phyloP scores from a whole-genome alignment of 805 yeast species.

The Cyberlindnera samutprakarnensis region DNA sequence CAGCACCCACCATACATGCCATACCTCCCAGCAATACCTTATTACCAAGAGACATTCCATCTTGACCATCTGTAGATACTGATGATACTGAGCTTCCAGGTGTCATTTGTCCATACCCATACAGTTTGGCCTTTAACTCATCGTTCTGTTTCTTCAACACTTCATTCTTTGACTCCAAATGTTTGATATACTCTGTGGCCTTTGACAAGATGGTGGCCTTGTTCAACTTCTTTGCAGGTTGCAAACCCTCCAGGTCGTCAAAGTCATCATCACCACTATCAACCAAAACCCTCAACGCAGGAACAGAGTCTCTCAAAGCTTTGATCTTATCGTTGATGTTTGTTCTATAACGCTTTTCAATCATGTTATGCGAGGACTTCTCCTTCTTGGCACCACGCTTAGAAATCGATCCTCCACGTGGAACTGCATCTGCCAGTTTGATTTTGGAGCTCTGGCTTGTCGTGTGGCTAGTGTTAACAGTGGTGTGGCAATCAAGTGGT shows the following conservation, averaged over 20 bases:
- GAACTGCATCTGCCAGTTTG: slow-evolving; percentile 19
- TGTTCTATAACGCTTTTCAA: slow-evolving; percentile 65
- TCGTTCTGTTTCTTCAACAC: slow-evolving; percentile 40
- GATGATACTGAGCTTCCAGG: slow-evolving; percentile 16
- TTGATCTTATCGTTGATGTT: slow-evolving; percentile 63
- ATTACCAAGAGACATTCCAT: slow-evolving; percentile 25
- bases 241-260: slow-evolving; percentile 62
- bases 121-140: slow-evolving; percentile 24
- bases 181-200: slow-evolving; percentile 72
- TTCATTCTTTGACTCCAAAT: slow-evolving; percentile 57
- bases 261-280: slow-evolving; percentile 48
- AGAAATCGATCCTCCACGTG: slow-evolving; percentile 16
- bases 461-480: too few species aligned
- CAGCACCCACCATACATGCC: slow-evolving; percentile 57
- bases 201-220: slow-evolving; percentile 71
- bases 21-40: slow-evolving; percentile 56
- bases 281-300: slow-evolving; percentile 43
- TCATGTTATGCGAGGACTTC: slow-evolving; percentile 60
- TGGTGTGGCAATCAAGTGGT: too few species aligned
- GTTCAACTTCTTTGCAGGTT: slow-evolving; percentile 69
- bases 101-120: slow-evolving; percentile 12
- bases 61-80: slow-evolving; percentile 9
- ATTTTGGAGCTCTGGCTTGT: slow-evolving; percentile 1
- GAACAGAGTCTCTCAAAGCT: slow-evolving; percentile 58
- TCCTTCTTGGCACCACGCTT: slow-evolving; percentile 31